Conservation (phyloP, 2,329 filamentous ascomycete species). For the Diaporthe caulivora region DNA sequence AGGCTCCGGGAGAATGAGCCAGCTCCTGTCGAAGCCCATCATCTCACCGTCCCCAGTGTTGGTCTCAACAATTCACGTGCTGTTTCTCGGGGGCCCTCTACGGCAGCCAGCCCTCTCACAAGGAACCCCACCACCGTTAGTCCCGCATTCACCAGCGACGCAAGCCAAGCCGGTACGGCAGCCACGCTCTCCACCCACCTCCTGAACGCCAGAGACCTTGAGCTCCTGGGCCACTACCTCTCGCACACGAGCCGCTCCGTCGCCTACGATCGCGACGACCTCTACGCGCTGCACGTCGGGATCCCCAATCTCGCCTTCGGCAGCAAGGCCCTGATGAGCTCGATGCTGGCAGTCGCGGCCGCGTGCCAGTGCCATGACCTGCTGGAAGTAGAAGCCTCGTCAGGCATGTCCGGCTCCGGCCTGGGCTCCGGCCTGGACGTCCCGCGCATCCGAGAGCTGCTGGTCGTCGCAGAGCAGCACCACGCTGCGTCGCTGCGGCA, state of each 20-base stretch:
- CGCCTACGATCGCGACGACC: slow-evolving; percentile 52
- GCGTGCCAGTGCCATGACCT: slow-evolving; percentile 55
- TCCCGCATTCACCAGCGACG: neutral
- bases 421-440: neutral
- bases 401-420: neutral
- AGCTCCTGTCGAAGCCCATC: neutral
- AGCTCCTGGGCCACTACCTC: slow-evolving; percentile 56
- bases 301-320: slow-evolving; percentile 57
- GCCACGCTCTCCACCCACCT: neutral
- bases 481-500: slow-evolving; percentile 53
- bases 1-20: too few species aligned
- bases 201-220: slow-evolving; percentile 46
- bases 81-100: neutral
- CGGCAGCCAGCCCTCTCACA: neutral
- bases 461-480: slow-evolving; percentile 51
- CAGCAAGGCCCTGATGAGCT: slow-evolving; percentile 55
- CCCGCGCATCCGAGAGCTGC: slow-evolving; percentile 46
- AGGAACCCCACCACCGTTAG: neutral
- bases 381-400: slow-evolving; percentile 32
- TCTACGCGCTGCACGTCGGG: slow-evolving; percentile 55
- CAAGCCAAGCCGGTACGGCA: neutral
- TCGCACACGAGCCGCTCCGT: slow-evolving; percentile 54
- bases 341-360: slow-evolving; percentile 56
- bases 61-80: neutral
- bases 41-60: neutral